Evolutionary conservation across 768 basidiomycete genomes (phyloP), one percentile per base, ranked within the genome.

Genomic region (Amanita rubescens): DNA sequence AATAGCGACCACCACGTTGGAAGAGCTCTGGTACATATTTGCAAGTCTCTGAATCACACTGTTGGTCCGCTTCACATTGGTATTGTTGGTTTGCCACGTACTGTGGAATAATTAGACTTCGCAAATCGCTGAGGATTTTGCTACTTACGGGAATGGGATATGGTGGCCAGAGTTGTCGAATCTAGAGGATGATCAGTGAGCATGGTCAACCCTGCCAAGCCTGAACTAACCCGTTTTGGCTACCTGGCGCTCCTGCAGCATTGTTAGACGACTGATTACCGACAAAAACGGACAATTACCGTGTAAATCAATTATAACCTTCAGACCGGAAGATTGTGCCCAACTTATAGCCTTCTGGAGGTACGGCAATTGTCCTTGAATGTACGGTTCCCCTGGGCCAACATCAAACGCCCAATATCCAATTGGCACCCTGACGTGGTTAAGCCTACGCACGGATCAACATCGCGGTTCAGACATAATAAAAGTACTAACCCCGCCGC

Each of bases 371-470:
- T 90, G 89, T 11, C 89, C 89, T 67, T 81, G 78, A 54, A 88
- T 80, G 65, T 77, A 91, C 7, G 90, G 91, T 61, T 92, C 86
- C 5, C 88, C 88, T 11, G 75, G 73, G n/a, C 77, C 76, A 34
- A 91, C 81, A 54, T 93, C 90, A 60, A 85, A 91, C 1, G 87
- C 90, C 90, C 90, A 94, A 66, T 89, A 95, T 11, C 91, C 93
- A 42, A 94, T 88, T 12, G 90, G 90, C 35, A 92, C 61, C 44
- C 90, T 81, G 53, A 92, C 85, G 65, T 90, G 88, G 62, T 90
- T 92, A 51, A 91, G 71, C 14, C 88, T 87, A 61, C 17, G 57
- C 43, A 46, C 24, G 42, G 35, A 37, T 49, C 51, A 43, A 49
- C 38, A 54, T 14, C 2, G 24, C 19, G 5, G 12, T 27, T 33